phyloP scores from a whole-genome alignment of 2,329 filamentous ascomycete genomes.

The Colletotrichum nymphaeae region DNA sequence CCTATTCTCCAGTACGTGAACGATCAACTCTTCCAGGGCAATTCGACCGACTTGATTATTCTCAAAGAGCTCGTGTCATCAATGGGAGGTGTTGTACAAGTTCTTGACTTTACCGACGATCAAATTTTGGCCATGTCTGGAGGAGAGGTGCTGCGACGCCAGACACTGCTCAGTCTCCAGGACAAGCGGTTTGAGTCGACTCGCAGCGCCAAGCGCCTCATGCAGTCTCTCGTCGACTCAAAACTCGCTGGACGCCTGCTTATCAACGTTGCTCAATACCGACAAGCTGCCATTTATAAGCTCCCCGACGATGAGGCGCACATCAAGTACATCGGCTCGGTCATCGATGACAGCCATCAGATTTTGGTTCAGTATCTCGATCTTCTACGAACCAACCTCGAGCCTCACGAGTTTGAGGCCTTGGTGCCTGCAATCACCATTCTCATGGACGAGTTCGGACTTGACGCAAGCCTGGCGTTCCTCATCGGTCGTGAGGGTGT shows the following conservation, averaged over 20 bases:
- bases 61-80: slow-evolving; percentile 89
- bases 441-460: slow-evolving; percentile 81
- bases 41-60: slow-evolving; percentile 91
- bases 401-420: slow-evolving; percentile 79
- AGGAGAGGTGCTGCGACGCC: slow-evolving; percentile 80
- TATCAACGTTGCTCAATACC: slow-evolving; percentile 91
- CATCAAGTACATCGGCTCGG: slow-evolving; percentile 88
- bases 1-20: slow-evolving; percentile 93
- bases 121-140: slow-evolving; percentile 91
- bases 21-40: slow-evolving; percentile 82
- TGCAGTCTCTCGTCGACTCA: slow-evolving; percentile 82
- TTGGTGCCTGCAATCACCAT: slow-evolving; percentile 80
- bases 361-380: slow-evolving; percentile 91
- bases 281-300: slow-evolving; percentile 85
- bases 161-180: slow-evolving; percentile 82
- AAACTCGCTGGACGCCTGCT: slow-evolving; percentile 84
- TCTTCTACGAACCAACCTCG: slow-evolving; percentile 83
- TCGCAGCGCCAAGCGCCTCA: slow-evolving; percentile 81
- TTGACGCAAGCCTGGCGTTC: slow-evolving; percentile 86
- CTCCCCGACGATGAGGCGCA: slow-evolving; percentile 79
- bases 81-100: slow-evolving; percentile 93
- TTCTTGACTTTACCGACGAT: slow-evolving; percentile 87
- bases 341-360: slow-evolving; percentile 90
- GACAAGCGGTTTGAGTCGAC: slow-evolving; percentile 84
- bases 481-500: slow-evolving; percentile 83